phyloP scores from a whole-genome alignment of 768 basidiomycete genomes.

The Phanerochaete sordida region DNA sequence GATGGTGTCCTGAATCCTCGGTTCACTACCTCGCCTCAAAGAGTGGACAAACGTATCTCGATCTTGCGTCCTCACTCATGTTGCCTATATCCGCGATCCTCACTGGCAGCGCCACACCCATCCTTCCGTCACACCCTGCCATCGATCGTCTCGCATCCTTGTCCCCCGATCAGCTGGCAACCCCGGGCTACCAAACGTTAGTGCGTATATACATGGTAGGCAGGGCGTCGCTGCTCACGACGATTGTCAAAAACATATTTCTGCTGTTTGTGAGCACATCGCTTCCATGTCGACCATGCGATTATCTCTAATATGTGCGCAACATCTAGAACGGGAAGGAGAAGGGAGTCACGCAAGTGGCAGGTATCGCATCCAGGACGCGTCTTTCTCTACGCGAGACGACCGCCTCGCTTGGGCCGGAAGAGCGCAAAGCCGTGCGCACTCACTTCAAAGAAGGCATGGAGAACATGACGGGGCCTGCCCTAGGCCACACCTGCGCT shows the following conservation, averaged over 20 bases:
- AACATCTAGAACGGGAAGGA: neutral
- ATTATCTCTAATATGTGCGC: neutral
- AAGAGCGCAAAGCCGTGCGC: too few relatives aligned
- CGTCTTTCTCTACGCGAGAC: too few relatives aligned
- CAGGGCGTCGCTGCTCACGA: neutral
- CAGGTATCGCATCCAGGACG: too few relatives aligned
- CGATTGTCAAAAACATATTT: neutral
- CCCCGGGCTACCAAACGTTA: neutral
- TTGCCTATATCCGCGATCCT: neutral
- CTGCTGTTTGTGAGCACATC: neutral
- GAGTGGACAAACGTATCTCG: neutral
- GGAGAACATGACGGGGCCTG: too few relatives aligned
- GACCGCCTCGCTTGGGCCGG: too few relatives aligned
- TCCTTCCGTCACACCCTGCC: neutral
- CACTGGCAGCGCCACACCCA: neutral
- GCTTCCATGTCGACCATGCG: neutral
- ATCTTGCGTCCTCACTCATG: neutral
- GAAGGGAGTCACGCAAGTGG: neutral
- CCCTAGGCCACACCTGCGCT: too few relatives aligned
- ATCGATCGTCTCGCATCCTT: neutral
- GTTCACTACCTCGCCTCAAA: neutral
- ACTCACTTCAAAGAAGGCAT: too few relatives aligned
- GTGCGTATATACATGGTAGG: neutral
- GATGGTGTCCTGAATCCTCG: neutral
- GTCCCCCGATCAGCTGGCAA: neutral